Evolutionary conservation across 2,329 filamentous ascomycete species (phyloP), one percentile per base, ranked within the genome.

Genomic region (Penicillium sp.): DNA sequence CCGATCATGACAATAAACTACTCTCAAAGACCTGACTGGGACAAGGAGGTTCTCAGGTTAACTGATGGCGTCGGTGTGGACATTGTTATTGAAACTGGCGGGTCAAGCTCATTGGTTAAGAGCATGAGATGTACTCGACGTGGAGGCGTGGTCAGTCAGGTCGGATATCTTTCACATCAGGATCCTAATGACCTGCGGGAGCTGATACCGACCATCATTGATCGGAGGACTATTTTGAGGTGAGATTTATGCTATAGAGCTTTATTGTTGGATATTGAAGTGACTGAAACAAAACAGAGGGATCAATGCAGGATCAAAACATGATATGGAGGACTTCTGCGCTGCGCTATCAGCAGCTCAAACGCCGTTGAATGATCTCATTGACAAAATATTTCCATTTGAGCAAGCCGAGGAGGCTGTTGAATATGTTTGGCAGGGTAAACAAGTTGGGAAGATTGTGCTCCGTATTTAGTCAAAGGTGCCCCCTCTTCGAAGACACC

Each of bases 381-480:
- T 78, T 25, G 75, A 78, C 57, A 65, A 56, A 2, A 62, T 71
- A 0, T 76, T 66, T 17, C 48, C 67, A 1, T 79, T 78, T 55
- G 71, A 76, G 1, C 55, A 77, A 50, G 69, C 74, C 0, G 73
- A 76, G 7, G 75, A 77, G 49, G 76, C 77, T 0, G 59, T 78
- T 35, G 64, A 76, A 46, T 75, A 71, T 61, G 55, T 78, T 17
- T 78, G 73, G 71, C 65, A 75, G 59, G 76, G 76, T 0, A 73
- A 67, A n/a, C 74, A 78, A 55, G 65, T 79, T 50, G 76, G 75
- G 14, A 78, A 79, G 62, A 58, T 78, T 44, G 71, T 77, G n/a
- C 42, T 64, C 26, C 38, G 56, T 43, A 28, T 58, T 16, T 53
- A 50, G 22, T 26, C 4, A 11, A 8, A 26, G 4, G 3, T n/a